These are phyloP conservation scores for Dictyostelium brefeldianum DNA, from an alignment of 78 protist genomes.

Conservation along the genomic window DNA sequence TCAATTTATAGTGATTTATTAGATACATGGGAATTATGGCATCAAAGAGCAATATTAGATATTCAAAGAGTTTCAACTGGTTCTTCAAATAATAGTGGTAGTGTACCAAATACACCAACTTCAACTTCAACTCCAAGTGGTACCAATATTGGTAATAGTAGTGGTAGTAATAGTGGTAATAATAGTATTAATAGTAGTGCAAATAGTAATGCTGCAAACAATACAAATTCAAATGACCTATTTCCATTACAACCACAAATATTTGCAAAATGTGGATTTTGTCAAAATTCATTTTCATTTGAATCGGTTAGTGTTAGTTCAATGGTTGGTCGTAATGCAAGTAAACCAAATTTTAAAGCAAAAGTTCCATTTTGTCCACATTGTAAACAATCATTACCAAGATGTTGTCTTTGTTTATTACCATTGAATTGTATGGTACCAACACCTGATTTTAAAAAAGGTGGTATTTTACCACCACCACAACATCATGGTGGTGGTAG, in stretches of 20 bases:
- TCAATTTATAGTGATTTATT: conserved; percentile 88
- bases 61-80: conserved; percentile 25
- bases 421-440: conserved; percentile 78
- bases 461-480: not conserved
- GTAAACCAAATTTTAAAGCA: conserved; percentile 9
- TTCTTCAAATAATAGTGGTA: not conserved
- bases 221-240: not conserved
- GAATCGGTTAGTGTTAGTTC: conserved; percentile 50
- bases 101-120: not conserved
- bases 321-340: conserved; percentile 38
- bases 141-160: too few relatives aligned
- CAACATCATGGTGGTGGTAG: not conserved
- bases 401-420: conserved; percentile 81
- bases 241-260: conserved; percentile 36
- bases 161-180: not conserved
- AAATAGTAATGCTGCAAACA: not conserved
- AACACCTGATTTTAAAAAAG: conserved; percentile 38
- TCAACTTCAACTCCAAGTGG: not conserved
- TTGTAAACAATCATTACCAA: conserved; percentile 80
- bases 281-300: conserved; percentile 66
- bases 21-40: conserved; percentile 91
- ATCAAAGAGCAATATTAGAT: conserved; percentile 89
- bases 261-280: conserved; percentile 78
- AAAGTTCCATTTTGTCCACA: conserved; percentile 68
- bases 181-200: too few relatives aligned